Percentiles rank a stretch among this genome's conserved stretches.
Conservation (phyloP, 768 basidiomycete species). For the Lactifluus piperatus region DNA sequence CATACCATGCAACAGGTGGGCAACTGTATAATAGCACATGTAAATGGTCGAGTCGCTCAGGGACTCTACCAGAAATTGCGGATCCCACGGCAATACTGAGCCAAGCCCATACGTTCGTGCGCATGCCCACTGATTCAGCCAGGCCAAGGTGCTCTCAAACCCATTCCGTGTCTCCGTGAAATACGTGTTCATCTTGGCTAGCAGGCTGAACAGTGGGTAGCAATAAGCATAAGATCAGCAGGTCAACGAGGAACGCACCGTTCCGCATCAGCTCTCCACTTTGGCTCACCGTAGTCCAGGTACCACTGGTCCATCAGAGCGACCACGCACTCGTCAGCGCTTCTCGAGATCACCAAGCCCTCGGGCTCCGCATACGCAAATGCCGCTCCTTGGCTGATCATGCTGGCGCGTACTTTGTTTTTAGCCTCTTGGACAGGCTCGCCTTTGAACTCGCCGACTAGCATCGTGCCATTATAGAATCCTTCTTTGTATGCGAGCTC, state of each 20-base stretch:
- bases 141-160: constrained; percentile 85
- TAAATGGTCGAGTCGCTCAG: constrained; percentile 97
- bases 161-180: constrained; percentile 84
- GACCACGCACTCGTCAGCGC: constrained; percentile 96
- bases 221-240: not conserved
- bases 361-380: constrained; percentile 96
- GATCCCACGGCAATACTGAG: constrained; percentile 94
- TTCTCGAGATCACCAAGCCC: constrained; percentile 78
- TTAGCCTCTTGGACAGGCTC: constrained; percentile 87
- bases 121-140: constrained; percentile 99
- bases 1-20: constrained; percentile 86
- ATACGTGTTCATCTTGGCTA: constrained; percentile 86
- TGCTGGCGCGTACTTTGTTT: constrained; percentile 70
- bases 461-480: constrained; percentile 91
- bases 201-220: constrained; percentile 40
- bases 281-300: constrained; percentile 87
- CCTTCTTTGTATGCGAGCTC: constrained; percentile 98
- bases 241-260: constrained; percentile 40
- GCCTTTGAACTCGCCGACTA: constrained; percentile 87
- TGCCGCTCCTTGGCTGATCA: constrained; percentile 72
- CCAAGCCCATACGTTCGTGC: constrained; percentile 97
- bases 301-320: constrained; percentile 99
- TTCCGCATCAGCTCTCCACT: constrained; percentile 83
- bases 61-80: constrained; percentile 92
- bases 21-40: constrained; percentile 96